Base-by-base conservation (phyloP, 1,139 yeast species). In the Tardiomyces digboiensis region DNA sequence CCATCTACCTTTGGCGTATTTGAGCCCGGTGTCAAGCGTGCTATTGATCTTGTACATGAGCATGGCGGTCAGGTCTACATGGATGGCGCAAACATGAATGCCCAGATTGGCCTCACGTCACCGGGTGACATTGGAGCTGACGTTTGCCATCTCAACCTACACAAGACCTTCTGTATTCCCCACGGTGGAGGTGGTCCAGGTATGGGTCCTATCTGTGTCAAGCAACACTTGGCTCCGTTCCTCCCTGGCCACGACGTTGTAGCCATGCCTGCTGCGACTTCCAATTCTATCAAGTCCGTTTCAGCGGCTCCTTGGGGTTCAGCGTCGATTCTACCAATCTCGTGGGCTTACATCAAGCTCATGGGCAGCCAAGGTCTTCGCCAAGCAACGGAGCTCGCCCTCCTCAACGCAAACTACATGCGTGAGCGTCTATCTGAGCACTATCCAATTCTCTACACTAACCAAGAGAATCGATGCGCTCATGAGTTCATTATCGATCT, bases 131-230 rank as follows among this genome's bases (percentile, higher is more conserved):
- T 91, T 57, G 97, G 97, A 44, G 97, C 97, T n/a, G 98, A 91
- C 67, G 97, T 91, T 40, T 91, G 98, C 67, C 98, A 91, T 61
- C 75, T 91, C 69, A 91, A 91, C 64, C 74, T 91, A 61, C 98
- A 91, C 72, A 91, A 91, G 70, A 91, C 98, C 1, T 91, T 91
- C 71, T 91, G 97, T 42, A 88, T 91, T 61, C 94, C 96, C 49
- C 98, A 91, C 63, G 98, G 98, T 59, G 98, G 98, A 60, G 98
- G 98, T 63, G 98, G 98, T 42, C 98, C 98, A 39, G 98, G 97
- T 58, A 95, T 89, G 61, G 98, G 97, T 10, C 97, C 98, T 47
- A 93, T 91, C 49, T 88, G 97, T 74, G 97, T 89, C 51, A 83
- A 82, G 58, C 70, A 74, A 47, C 96, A 88, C 64, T 72, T 91